Percentiles rank a stretch among this genome's conserved stretches.
These are phyloP conservation scores for Lichtheimia ramosa DNA, from an alignment of 371 early-diverging fungal species.

Conservation along the genomic window DNA sequence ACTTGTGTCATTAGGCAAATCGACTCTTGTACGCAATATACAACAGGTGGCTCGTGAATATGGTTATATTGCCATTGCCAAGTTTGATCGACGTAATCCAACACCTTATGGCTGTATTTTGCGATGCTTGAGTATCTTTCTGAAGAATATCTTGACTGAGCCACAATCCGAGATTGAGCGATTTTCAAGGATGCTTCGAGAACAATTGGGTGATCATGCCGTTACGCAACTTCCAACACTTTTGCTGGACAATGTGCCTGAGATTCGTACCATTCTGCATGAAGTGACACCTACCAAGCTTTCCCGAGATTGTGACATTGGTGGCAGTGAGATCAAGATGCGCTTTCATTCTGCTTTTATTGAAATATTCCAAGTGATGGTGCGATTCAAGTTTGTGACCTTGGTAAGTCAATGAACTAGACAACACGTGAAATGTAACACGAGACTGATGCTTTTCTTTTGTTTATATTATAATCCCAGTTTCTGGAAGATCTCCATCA, in stretches of 20 bases:
- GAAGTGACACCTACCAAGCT: slow-evolving; percentile 8
- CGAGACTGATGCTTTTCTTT: background rate
- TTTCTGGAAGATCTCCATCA: slow-evolving; percentile 55
- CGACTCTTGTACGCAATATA: slow-evolving; percentile 36
- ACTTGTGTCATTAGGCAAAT: slow-evolving; percentile 26
- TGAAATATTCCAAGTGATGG: slow-evolving; percentile 49
- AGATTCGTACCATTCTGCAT: slow-evolving; percentile 29
- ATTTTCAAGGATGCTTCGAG: slow-evolving; percentile 34
- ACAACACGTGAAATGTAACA: slow-evolving; percentile 1
- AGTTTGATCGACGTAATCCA: slow-evolving; percentile 44
- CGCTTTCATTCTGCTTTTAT: slow-evolving; percentile 48
- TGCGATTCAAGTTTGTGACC: slow-evolving; percentile 45
- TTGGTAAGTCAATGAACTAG: slow-evolving; percentile 28
- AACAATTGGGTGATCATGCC: slow-evolving; percentile 35
- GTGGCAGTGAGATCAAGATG: slow-evolving; percentile 40
- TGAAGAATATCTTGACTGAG: slow-evolving; percentile 42
- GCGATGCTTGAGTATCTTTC: slow-evolving; percentile 39
- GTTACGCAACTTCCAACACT: slow-evolving; percentile 34
- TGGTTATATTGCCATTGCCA: slow-evolving; percentile 47
- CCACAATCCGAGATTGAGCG: slow-evolving; percentile 30
- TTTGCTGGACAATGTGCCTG: slow-evolving; percentile 44
- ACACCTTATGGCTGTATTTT: slow-evolving; percentile 49
- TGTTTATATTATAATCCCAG: slow-evolving; percentile 19
- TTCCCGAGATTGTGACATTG: slow-evolving; percentile 24
- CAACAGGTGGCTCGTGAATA: slow-evolving; percentile 43